Conservation (phyloP, 805 yeast species). For the Schwanniomyces vanrijiae region DNA sequence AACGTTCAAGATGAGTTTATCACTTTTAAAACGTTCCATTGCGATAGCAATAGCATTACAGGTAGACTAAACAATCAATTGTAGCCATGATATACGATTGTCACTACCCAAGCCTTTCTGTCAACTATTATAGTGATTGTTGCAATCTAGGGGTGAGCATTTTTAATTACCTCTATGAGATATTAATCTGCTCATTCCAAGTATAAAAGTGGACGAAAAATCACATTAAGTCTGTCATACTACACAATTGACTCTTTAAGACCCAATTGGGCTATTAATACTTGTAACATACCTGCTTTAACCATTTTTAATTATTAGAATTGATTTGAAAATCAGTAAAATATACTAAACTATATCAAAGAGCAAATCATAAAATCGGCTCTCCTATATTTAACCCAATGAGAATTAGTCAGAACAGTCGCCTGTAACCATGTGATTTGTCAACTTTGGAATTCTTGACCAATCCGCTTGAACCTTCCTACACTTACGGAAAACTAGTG, state of each 20-base stretch:
- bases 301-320: slow-evolving; percentile 44
- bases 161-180: background rate
- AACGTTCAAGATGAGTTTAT: too few relatives aligned
- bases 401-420: background rate
- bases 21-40: too few relatives aligned
- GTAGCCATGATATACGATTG: background rate
- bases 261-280: background rate
- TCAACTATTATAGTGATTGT: background rate
- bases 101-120: too few relatives aligned
- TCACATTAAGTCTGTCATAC: background rate
- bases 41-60: too few relatives aligned
- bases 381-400: background rate
- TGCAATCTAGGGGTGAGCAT: background rate
- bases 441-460: background rate
- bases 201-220: background rate
- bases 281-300: slow-evolving; percentile 56
- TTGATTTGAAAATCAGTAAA: background rate
- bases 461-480: background rate
- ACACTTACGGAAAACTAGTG: background rate
- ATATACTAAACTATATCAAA: background rate
- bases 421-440: background rate
- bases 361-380: background rate
- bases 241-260: slow-evolving; percentile 2
- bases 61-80: too few relatives aligned
- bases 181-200: background rate